Evolutionary conservation across 306 rosid genomes (phyloP).

Genomic region (Lathyrus sativus): DNA sequence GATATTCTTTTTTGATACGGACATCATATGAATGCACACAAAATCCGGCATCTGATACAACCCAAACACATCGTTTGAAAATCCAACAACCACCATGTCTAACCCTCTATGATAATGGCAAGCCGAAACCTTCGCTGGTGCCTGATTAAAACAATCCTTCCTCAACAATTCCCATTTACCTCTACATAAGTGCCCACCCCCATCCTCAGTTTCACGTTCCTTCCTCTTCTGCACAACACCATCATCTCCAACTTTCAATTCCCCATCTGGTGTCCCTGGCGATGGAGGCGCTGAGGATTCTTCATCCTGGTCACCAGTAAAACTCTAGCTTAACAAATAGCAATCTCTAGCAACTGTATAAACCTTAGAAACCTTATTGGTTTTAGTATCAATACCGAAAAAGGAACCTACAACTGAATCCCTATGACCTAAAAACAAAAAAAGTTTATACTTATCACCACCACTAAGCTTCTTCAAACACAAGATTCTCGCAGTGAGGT

Average conservation of each 20-base stretch:
- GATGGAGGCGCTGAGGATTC: conserved; percentile 52
- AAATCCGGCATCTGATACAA: too few species aligned
- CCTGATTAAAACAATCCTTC: conserved; percentile 72
- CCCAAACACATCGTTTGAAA: too few species aligned
- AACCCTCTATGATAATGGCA: conserved; percentile 84
- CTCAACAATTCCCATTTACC: conserved; percentile 81
- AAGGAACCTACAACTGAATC: conserved; percentile 75
- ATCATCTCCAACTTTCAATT: conserved; percentile 38
- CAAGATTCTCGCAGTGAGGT: conserved; percentile 62
- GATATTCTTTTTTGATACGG: too few species aligned
- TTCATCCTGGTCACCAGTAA: conserved; percentile 43
- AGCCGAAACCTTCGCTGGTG: conserved; percentile 57
- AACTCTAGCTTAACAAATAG: conserved; percentile 69
- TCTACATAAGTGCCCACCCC: too few species aligned
- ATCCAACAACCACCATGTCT: conserved; percentile 83
- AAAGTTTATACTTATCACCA: conserved; percentile 51
- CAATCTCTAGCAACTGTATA: too few species aligned
- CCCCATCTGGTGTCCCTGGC: conserved; percentile 60
- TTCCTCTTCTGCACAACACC: conserved; percentile 63
- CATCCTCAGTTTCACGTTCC: conserved; percentile 39
- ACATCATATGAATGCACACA: too few species aligned
- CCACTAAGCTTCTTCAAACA: conserved; percentile 48
- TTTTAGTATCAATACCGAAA: conserved; percentile 71
- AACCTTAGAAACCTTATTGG: conserved; percentile 55
- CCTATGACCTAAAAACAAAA: conserved; percentile 76